Base-by-base conservation (phyloP, 345 rosid genomes). In the Raphanus raphanistrum region DNA sequence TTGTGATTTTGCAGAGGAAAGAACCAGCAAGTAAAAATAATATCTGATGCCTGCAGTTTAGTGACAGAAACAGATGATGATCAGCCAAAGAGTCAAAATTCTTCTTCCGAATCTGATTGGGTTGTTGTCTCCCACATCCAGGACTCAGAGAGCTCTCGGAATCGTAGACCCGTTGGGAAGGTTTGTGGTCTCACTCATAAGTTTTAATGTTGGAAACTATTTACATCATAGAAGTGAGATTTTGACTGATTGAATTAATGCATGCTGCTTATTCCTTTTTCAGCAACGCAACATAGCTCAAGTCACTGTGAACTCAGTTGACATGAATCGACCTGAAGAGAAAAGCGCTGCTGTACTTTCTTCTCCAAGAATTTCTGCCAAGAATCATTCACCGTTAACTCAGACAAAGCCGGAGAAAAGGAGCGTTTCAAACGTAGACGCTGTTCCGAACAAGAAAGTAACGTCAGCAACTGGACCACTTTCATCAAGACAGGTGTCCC, bases 241-340 rank as follows among this genome's bases (percentile, higher is more conserved):
- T 12, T 15, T 45, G 15, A 48, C 76, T 64, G 15, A 65, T 31
- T 63, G 27, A n/a, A 28, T 31, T 52, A 27, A 62, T 35, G 25
- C 52, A 78, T 55, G 66, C 4, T 55, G 66, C 4, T 0, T 21
- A 21, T 31, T 48, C 17, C 10, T 58, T 38, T 66, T 59, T 36
- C 82, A 79, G 82, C 74, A 73, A 35, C 70, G 21, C 58, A 73
- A 61, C 48, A 17, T 6, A 28, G 63, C 35, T 59, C 82, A 73
- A 73, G 54, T 26, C 43, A 38, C 21, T 33, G 68, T 35, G 57
- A 78, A 78, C 63, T 35, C 65, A 26, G 73, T 67, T 31, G 92
- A 89, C 75, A 73, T 80, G 71, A 93, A 85, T 76, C 87, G 85
- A 77, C 79, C 87, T 62, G 89, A 84, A 84, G 96, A 87, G 84